Evolutionary conservation across 306 rosid species (phyloP).

Genomic region (Psophocarpus tetragonolobus): DNA sequence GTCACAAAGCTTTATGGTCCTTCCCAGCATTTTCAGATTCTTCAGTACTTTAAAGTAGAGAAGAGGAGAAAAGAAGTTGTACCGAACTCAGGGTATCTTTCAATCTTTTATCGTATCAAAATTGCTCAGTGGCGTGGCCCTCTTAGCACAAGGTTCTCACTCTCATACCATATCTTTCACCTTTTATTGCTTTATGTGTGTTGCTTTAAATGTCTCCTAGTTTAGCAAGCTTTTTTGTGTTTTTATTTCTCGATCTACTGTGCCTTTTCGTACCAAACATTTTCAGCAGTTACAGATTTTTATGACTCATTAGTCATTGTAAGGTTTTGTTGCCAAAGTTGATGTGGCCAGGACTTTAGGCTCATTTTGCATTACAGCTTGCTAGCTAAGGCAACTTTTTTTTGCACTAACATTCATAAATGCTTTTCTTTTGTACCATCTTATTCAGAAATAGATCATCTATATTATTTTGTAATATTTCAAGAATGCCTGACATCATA

Average conservation of each 20-base stretch:
- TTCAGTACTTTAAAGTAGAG: background rate
- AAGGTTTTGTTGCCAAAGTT: background rate
- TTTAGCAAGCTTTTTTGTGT: background rate
- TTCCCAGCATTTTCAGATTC: slow-evolving; percentile 16
- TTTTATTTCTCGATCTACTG: background rate
- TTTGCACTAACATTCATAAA: background rate
- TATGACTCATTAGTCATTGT: background rate
- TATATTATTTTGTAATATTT: background rate
- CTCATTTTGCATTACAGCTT: slow-evolving; percentile 20
- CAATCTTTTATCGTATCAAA: background rate
- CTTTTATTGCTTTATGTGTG: slow-evolving; percentile 17
- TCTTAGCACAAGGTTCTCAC: background rate
- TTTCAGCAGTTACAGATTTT: background rate
- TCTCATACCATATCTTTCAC: background rate
- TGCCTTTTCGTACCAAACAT: slow-evolving; percentile 16
- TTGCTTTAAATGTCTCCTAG: background rate
- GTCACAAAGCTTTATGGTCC: slow-evolving; percentile 20
- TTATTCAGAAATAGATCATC: background rate
- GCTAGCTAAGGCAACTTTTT: slow-evolving; percentile 12
- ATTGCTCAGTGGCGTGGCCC: background rate
- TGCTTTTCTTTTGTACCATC: background rate
- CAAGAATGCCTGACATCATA: background rate
- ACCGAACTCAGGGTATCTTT: slow-evolving; percentile 10
- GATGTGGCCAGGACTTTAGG: background rate
- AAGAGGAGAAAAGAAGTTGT: slow-evolving; percentile 34